Base-by-base conservation (phyloP, 148 eudicot species). In the Limonium bicolor region DNA sequence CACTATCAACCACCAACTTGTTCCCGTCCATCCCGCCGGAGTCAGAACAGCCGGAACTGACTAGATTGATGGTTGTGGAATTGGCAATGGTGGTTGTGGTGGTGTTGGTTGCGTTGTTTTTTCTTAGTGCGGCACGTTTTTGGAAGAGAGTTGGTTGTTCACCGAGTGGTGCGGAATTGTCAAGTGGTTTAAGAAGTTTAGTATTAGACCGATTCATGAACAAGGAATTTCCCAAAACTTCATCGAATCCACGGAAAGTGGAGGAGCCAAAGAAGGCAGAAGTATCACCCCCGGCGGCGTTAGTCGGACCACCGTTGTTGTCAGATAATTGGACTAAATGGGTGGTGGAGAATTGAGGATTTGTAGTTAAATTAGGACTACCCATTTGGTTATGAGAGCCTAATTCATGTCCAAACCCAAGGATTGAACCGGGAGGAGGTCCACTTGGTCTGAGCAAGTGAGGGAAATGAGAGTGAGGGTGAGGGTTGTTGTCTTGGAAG, bases 121-220 rank as follows among this genome's bases (percentile, higher is more conserved):
- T 88, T 57, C 87, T 66, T 22, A 74, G 70, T 15, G 97, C 96
- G 24, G 94, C 96, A 51, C 97, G 68, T 27, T 88, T 88, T 31
- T 88, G 97, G 37, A 83, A 88, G 7, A 88, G 71, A 23, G 97
- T 88, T 1, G 97, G 94, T 13, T 80, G 94, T 8, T 76, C 54
- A 4, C 81, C 86, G 24, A 53, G 46, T 2, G 97, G 70, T 39
- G 78, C 45, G 14, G 69, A 67, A 63, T 77, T 72, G 12, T 84
- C 84, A 11, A 88, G 81, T 3, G 97, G 97, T 55, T 84, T 80
- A 38, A 88, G 36, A 27, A 74, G 6, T 36, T 77, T 88, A n/a
- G n/a, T n/a, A n/a, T n/a, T n/a, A 4, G 83, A 68, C 58, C 86
- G 45, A 50, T 77, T 88, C 5, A 64, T 33, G 36, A 86, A 59